Base-by-base conservation (phyloP, 257 asterid species). In the Nicotiana knightiana region DNA sequence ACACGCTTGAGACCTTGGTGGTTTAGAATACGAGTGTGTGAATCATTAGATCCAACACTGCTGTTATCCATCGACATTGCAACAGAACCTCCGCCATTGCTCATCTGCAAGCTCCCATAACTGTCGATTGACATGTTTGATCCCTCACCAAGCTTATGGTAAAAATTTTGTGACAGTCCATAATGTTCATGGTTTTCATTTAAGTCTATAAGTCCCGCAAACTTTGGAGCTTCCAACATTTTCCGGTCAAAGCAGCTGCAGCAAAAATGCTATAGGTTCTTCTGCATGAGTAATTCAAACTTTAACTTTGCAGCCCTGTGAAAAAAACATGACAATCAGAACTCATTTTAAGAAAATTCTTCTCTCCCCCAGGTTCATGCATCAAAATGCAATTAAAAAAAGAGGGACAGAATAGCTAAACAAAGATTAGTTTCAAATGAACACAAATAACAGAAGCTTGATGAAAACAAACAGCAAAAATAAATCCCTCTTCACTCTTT, bases 31-130 rank as follows among this genome's bases (percentile, higher is more conserved):
- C 93, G 96, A 53, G 97, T 94, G 85, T 92, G 92, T 4, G 98
- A 94, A 76, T 92, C 95, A 83, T 90, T 93, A 16, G 97, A 93
- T 21, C 97, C 98, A 61, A 92, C 96, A 83, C 98, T 94, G 88
- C 98, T 94, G 89, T 93, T 93, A 85, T 91, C 97, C 89, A 91
- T 79, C 0, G 97, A 93, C 98, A 94, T 94, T 64, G 97, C 96
- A 83, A 94, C 95, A 18, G 98, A 95, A 58, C 97, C 97, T 82
- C 99, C 99, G 26, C 97, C 98, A 61, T 87, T 93, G 93, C 97
- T 93, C 96, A 91, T 79, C 88, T 88, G 97, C 90, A 94, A 86
- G 92, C 97, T 94, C 82, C 92, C 95, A 63, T 86, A 94, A 89
- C 98, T 94, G 76, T 94, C 98, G 1, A 89, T 82, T 1, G 98